A percentile compares a stretch with the other conserved stretches of the same genome.
These are phyloP conservation scores for Ajuga reptans DNA, from an alignment of 305 asterid genomes.

Conservation along the genomic window DNA sequence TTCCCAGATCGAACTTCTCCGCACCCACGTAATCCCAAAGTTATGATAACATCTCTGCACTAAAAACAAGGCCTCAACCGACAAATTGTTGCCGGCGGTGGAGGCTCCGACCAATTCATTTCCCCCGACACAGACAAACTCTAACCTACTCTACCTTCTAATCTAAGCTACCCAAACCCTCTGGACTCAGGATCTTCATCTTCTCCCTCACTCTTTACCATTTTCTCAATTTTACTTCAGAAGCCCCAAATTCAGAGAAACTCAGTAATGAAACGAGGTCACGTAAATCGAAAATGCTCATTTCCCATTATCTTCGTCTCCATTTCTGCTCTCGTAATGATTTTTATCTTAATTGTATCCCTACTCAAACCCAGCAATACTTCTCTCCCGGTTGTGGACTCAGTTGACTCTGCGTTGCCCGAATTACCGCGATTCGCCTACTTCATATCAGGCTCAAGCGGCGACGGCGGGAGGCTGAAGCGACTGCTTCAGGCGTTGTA, in stretches of 20 bases:
- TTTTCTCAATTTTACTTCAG: not conserved
- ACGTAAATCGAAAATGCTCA: slow-evolving; percentile 43
- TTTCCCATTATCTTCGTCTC: slow-evolving; percentile 34
- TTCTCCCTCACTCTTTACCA: not conserved
- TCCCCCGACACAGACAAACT: not conserved
- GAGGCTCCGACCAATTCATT: slow-evolving; percentile 15
- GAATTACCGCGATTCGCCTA: slow-evolving; percentile 68
- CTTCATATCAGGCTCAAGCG: slow-evolving; percentile 59
- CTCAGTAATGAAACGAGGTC: slow-evolving; percentile 49
- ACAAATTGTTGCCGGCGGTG: not conserved
- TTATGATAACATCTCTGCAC: too few species aligned
- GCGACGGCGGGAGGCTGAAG: slow-evolving; percentile 45
- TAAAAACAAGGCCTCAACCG: not conserved
- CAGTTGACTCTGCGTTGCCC: slow-evolving; percentile 27
- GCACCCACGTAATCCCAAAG: too few species aligned
- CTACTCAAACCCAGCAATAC: slow-evolving; percentile 29
- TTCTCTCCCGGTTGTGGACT: slow-evolving; percentile 18
- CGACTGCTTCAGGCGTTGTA: slow-evolving; percentile 72
- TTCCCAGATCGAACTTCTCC: too few species aligned
- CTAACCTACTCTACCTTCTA: slow-evolving; percentile 15
- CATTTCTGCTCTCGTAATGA: slow-evolving; percentile 31
- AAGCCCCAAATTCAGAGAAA: not conserved
- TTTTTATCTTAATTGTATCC: slow-evolving; percentile 28
- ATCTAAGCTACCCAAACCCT: not conserved
- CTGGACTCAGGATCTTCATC: not conserved